Evolutionary conservation across 257 asterid genomes (phyloP).

Genomic region (Pogostemon cablin): DNA sequence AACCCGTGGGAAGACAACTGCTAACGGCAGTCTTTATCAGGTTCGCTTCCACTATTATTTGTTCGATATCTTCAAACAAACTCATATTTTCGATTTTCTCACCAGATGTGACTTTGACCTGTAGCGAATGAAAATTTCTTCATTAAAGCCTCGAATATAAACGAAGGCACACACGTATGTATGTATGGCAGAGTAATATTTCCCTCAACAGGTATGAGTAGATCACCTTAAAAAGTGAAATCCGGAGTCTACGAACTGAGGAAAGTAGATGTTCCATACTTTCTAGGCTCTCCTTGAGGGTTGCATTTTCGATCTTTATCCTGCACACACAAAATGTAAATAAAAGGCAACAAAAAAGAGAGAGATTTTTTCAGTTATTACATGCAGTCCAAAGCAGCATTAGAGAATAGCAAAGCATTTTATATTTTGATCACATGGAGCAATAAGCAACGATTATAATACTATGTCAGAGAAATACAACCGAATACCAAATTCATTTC

Average conservation of each 20-base stretch:
- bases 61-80: constrained; percentile 46
- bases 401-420: not conserved
- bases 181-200: not conserved
- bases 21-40: constrained; percentile 80
- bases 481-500: not conserved
- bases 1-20: constrained; percentile 80
- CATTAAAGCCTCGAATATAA: not conserved
- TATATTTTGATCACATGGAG: constrained; percentile 5
- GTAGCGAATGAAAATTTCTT: not conserved
- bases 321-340: constrained; percentile 44
- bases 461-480: not conserved
- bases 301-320: constrained; percentile 91
- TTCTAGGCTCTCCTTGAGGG: constrained; percentile 91
- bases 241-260: constrained; percentile 73
- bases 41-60: constrained; percentile 63
- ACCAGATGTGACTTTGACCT: constrained; percentile 56
- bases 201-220: not conserved
- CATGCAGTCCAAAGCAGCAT: not conserved
- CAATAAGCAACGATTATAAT: constrained; percentile 5
- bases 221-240: constrained; percentile 73
- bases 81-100: constrained; percentile 29
- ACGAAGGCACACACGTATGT: not conserved
- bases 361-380: not conserved
- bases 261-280: constrained; percentile 90
- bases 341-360: not conserved